Evolutionary conservation across 2,329 filamentous ascomycete genomes (phyloP), one percentile per base, ranked within the genome.

Genomic region (Cladophialophora yegresii): DNA sequence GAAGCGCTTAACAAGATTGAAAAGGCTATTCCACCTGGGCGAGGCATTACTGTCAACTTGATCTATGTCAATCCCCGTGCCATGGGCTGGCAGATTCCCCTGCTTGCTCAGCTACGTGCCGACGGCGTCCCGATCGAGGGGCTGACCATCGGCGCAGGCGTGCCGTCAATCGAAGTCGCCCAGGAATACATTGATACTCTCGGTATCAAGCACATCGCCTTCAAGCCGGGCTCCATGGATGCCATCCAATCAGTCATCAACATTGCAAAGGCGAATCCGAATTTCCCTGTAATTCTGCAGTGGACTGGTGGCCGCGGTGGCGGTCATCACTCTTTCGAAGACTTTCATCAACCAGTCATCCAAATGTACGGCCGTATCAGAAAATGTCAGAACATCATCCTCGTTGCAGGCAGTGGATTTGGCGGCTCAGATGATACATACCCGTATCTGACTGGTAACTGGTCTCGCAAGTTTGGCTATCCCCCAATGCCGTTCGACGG

Each of bases 301-400:
- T 97, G 93, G 93, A 97, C 93, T 65, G 93, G 93, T 75, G 93
- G 93, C 47, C 89, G 93, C 78, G 93, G 92, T 70, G 93, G 93
- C 80, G 93, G 93, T 63, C 93, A 96, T 77, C 93, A 97, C 80
- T 96, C 92, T 0, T 96, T 89, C 68, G 93, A 97, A 76, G 93
- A 97, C 77, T 96, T 97, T 84, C 93, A 96, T 77, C 88, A 93
- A 73, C 93, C 93, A 4, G 89, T 97, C 51, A 81, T 97, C 7
- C 88, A 91, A 72, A 96, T 96, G 90, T 97, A 97, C 76, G 86
- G 88, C 70, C 88, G 92, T 63, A 92, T 97, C 70, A 87, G 93
- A 74, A 87, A 91, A 74, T 89, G 89, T 70, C 84, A 90, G 71
- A 97, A 97, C 79, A 88, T 97, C 67, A 89, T 96, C 65, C 83